Evolutionary conservation across 345 rosid species (phyloP).

Genomic region (Pelargonium nanum): DNA sequence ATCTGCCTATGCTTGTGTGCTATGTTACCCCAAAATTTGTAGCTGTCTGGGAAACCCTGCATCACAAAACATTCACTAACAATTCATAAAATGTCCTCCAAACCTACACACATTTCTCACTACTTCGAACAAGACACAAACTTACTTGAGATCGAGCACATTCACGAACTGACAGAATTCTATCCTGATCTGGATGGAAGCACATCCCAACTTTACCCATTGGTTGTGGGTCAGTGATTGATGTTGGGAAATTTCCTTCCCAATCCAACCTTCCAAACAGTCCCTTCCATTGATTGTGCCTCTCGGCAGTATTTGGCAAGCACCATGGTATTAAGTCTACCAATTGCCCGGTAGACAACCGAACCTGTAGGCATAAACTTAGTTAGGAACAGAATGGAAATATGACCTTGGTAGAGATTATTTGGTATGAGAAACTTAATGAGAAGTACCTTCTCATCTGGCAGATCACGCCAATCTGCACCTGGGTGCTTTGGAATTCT

Average conservation of each 20-base stretch:
- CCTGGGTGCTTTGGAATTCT: slow-evolving; percentile 76
- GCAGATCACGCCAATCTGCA: slow-evolving; percentile 90
- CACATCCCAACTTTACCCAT: slow-evolving; percentile 97
- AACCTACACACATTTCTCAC: not conserved
- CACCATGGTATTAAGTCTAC: slow-evolving; percentile 71
- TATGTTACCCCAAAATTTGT: slow-evolving; percentile 48
- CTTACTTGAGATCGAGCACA: slow-evolving; percentile 82
- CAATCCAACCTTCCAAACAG: slow-evolving; percentile 81
- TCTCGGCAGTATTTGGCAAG: slow-evolving; percentile 64
- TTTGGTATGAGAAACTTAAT: not conserved
- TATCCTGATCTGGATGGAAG: slow-evolving; percentile 82
- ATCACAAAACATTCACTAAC: not conserved
- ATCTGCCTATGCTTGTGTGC: slow-evolving; percentile 67
- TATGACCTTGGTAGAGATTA: too few species aligned
- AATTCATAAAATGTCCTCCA: not conserved
- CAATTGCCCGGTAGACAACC: slow-evolving; percentile 47
- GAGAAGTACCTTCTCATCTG: slow-evolving; percentile 49
- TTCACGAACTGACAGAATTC: slow-evolving; percentile 80
- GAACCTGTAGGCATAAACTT: slow-evolving; percentile 29
- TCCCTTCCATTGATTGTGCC: slow-evolving; percentile 87
- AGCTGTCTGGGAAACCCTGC: slow-evolving; percentile 87
- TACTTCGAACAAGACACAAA: not conserved
- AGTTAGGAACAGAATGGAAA: not conserved
- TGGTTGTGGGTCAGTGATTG: slow-evolving; percentile 80
- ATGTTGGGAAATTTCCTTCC: slow-evolving; percentile 93